Evolutionary conservation across 2,329 filamentous ascomycete species (phyloP).

Genomic region (Fusarium sp.): DNA sequence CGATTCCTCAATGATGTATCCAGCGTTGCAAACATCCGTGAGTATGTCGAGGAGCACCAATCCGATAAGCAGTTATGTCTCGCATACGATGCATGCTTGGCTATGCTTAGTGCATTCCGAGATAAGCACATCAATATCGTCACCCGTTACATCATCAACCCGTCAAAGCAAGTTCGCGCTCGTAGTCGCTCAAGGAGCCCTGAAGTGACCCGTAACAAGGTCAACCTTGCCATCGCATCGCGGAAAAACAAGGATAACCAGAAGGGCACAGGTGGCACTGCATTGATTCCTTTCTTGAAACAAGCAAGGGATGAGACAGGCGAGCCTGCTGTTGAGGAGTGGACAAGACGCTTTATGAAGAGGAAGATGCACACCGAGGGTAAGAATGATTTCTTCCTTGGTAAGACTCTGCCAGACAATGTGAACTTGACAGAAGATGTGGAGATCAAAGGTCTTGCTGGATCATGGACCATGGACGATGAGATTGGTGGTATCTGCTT

Average conservation of each 20-base stretch:
- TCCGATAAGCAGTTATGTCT: conserved; percentile 75
- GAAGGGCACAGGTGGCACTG: conserved; percentile 92
- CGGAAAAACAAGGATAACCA: conserved; percentile 68
- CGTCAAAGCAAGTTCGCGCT: conserved; percentile 79
- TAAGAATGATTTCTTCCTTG: conserved; percentile 68
- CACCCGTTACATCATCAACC: conserved; percentile 92
- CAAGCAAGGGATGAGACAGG: conserved; percentile 96
- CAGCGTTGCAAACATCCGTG: conserved; percentile 85
- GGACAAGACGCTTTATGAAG: conserved; percentile 70
- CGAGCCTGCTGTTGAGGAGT: conserved; percentile 82
- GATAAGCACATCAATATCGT: conserved; percentile 98
- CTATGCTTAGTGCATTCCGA: conserved; percentile 75
- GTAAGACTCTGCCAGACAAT: conserved; percentile 60
- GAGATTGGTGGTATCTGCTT: conserved; percentile 74
- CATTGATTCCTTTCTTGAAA: conserved; percentile 94
- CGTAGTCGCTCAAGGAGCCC: conserved; percentile 70
- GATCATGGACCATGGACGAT: conserved; percentile 90
- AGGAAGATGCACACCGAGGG: conserved; percentile 62
- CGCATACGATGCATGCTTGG: conserved; percentile 91
- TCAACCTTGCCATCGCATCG: conserved; percentile 74
- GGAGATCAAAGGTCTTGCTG: conserved; percentile 76
- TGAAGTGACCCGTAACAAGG: conserved; percentile 59
- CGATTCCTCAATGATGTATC: conserved; percentile 87
- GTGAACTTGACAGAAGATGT: conserved; percentile 58
- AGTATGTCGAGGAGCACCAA: conserved; percentile 76